phyloP scores from a whole-genome alignment of 345 rosid genomes.

The Erodium maritimum region DNA sequence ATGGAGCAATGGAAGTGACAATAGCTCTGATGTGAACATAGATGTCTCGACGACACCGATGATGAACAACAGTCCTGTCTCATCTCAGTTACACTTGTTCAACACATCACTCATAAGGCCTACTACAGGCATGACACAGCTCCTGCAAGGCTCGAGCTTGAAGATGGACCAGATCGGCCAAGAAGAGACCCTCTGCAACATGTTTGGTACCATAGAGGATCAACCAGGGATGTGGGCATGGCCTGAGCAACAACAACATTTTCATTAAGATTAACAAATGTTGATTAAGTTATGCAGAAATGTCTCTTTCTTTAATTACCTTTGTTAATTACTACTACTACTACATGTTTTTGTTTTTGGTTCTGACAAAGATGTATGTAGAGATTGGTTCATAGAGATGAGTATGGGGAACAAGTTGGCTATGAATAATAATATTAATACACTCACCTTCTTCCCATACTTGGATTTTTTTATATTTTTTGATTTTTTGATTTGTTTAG shows the following conservation, averaged over 20 bases:
- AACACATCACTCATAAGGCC: slow-evolving; percentile 47
- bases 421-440: slow-evolving; percentile 17
- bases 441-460: slow-evolving; percentile 23
- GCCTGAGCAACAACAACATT: slow-evolving; percentile 55
- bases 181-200: slow-evolving; percentile 40
- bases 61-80: slow-evolving; percentile 17
- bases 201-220: slow-evolving; percentile 65
- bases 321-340: neutral
- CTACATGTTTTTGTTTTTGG: too few species aligned
- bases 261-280: slow-evolving; percentile 19
- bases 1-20: slow-evolving; percentile 67
- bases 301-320: neutral
- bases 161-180: slow-evolving; percentile 40
- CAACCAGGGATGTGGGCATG: slow-evolving; percentile 67
- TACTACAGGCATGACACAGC: slow-evolving; percentile 29
- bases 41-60: slow-evolving; percentile 25
- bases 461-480: neutral
- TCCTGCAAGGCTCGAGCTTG: slow-evolving; percentile 33
- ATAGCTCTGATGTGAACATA: slow-evolving; percentile 41
- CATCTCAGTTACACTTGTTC: neutral
- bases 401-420: slow-evolving; percentile 17
- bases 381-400: neutral
- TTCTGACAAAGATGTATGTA: too few species aligned
- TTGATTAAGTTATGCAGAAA: too few species aligned
- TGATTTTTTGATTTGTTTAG: neutral